Conservation (phyloP, 2,329 filamentous ascomycete genomes). For the Alternaria triticina region DNA sequence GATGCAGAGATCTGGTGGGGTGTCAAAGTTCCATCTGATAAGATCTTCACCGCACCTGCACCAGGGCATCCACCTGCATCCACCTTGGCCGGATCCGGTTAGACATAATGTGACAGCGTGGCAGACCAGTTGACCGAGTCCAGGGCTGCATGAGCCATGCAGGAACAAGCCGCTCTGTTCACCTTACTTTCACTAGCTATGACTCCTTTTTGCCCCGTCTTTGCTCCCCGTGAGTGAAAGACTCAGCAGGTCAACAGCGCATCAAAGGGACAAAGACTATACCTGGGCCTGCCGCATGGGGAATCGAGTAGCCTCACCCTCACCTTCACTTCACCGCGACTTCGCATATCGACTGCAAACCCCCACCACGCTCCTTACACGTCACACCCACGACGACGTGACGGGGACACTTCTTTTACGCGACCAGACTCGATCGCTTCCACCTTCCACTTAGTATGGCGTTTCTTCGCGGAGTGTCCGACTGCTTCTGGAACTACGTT, state of each 20-base stretch:
- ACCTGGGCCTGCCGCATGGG: conserved; percentile 9
- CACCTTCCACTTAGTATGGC: conserved; percentile 29
- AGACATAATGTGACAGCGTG: conserved; percentile 14
- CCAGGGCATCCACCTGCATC: neutral
- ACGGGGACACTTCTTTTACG: neutral
- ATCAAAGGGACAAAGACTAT: conserved; percentile 19
- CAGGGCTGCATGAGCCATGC: conserved; percentile 12
- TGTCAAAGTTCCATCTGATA: conserved; percentile 33
- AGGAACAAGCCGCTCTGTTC: conserved; percentile 5
- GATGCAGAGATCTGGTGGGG: conserved; percentile 22
- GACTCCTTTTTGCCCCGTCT: conserved; percentile 20
- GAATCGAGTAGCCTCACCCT: conserved; percentile 17
- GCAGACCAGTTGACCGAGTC: conserved; percentile 12
- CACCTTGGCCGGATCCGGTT: neutral
- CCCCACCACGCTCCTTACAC: neutral
- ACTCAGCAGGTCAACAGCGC: conserved; percentile 1
- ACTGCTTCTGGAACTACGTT: conserved; percentile 51
- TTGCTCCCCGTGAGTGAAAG: conserved; percentile 13
- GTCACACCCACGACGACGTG: neutral
- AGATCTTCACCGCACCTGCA: conserved; percentile 22
- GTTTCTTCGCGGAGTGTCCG: conserved; percentile 41
- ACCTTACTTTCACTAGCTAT: conserved; percentile 24
- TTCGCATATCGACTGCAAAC: neutral
- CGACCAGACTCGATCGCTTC: neutral
- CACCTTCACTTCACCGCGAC: conserved; percentile 28